A percentile compares a stretch with the other conserved stretches of the same genome.
Evolutionary conservation across 1,284 basidiomycete genomes (phyloP).

Genomic region (Cerioporus squamosus): DNA sequence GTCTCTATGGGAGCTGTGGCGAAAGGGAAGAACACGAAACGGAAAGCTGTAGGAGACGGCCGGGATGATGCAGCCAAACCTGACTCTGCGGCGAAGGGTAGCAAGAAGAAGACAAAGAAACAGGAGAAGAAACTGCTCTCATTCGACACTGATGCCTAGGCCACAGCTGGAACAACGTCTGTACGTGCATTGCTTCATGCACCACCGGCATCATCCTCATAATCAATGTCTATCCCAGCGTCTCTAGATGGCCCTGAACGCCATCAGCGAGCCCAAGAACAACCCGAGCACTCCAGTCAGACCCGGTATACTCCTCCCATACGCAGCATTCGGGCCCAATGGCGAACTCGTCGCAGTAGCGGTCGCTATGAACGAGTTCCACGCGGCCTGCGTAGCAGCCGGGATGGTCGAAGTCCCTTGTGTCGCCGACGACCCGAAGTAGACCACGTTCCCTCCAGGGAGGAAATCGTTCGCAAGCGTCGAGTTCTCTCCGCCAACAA

Average conservation of each 20-base stretch:
- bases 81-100: slow-evolving; percentile 30
- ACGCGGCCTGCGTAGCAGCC: slow-evolving; percentile 53
- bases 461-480: slow-evolving; percentile 48
- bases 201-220: too few relatives aligned
- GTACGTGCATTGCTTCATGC: too few relatives aligned
- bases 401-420: slow-evolving; percentile 24
- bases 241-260: neutral
- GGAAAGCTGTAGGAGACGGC: slow-evolving; percentile 43
- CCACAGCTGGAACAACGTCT: too few relatives aligned
- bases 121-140: slow-evolving; percentile 58
- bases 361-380: slow-evolving; percentile 43
- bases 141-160: slow-evolving; percentile 51
- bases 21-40: slow-evolving; percentile 38
- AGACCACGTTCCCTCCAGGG: slow-evolving; percentile 38
- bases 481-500: slow-evolving; percentile 56
- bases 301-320: neutral
- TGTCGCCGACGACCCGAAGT: slow-evolving; percentile 25
- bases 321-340: neutral
- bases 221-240: too few relatives aligned
- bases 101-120: slow-evolving; percentile 54
- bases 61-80: slow-evolving; percentile 32
- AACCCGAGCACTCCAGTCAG: neutral
- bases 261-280: too few relatives aligned
- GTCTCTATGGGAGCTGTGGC: slow-evolving; percentile 44
- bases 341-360: slow-evolving; percentile 16